These are phyloP conservation scores for Neonectria hederae DNA, from an alignment of 2,329 filamentous ascomycete species.

Conservation along the genomic window DNA sequence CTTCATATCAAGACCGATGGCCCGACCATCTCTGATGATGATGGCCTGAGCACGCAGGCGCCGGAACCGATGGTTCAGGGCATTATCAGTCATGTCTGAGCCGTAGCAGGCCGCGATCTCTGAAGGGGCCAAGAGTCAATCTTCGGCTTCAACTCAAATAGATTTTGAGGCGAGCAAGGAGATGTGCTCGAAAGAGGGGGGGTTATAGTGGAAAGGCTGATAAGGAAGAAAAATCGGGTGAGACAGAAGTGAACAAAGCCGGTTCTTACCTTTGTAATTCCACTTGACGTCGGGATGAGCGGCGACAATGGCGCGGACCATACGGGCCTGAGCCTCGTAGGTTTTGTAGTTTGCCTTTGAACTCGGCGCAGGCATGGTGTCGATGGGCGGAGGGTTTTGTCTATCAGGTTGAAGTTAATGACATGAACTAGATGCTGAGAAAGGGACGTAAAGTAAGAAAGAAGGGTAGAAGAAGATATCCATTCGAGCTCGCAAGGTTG, in stretches of 20 bases:
- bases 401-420: neutral
- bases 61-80: slow-evolving; percentile 63
- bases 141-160: slow-evolving; percentile 37
- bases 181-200: neutral
- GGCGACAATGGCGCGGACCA: slow-evolving; percentile 69
- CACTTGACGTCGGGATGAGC: slow-evolving; percentile 64
- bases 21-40: slow-evolving; percentile 50
- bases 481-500: too few species aligned
- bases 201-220: neutral
- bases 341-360: slow-evolving; percentile 65
- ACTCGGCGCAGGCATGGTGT: slow-evolving; percentile 54
- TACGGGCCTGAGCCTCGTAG: slow-evolving; percentile 68
- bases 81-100: slow-evolving; percentile 58
- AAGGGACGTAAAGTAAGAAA: neutral
- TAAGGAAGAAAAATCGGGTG: neutral
- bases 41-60: slow-evolving; percentile 55
- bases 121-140: slow-evolving; percentile 49
- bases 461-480: neutral
- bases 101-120: slow-evolving; percentile 59
- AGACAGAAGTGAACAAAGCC: slow-evolving; percentile 13
- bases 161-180: slow-evolving; percentile 12
- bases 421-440: neutral
- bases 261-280: slow-evolving; percentile 68
- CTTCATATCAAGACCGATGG: slow-evolving; percentile 53
- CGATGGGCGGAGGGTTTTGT: neutral